These are phyloP conservation scores for Brachypodium distachyon DNA, from an alignment of 202 grass and related monocot species.

Conservation along the genomic window DNA sequence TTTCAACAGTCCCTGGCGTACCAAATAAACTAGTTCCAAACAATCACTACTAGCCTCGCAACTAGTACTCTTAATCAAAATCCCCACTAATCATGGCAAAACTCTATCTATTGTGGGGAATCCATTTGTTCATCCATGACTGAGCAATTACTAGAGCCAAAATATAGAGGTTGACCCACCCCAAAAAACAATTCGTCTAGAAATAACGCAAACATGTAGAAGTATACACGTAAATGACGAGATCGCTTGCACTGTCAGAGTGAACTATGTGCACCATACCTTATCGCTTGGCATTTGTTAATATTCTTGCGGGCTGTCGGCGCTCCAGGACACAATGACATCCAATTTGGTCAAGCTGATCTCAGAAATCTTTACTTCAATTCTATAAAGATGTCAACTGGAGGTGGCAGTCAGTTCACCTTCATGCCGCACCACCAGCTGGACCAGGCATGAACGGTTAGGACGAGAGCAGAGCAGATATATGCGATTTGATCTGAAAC, in stretches of 20 bases:
- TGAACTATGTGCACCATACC: constrained; percentile 17
- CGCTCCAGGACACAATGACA: constrained; percentile 52
- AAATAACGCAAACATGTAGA: neutral
- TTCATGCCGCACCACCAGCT: too few species aligned
- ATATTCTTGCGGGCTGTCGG: constrained; percentile 27
- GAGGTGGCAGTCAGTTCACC: too few species aligned
- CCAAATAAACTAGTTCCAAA: neutral
- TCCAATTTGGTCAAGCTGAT: too few species aligned
- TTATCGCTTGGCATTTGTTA: constrained; percentile 30
- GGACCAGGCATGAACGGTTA: too few species aligned
- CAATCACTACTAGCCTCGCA: neutral
- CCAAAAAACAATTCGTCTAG: too few species aligned
- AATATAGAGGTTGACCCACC: too few species aligned
- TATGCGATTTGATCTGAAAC: too few species aligned
- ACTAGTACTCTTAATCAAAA: neutral
- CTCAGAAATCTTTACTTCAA: too few species aligned
- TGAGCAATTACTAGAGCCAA: neutral
- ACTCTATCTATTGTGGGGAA: neutral
- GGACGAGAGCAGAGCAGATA: too few species aligned
- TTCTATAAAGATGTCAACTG: too few species aligned
- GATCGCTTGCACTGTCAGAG: neutral
- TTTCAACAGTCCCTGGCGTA: neutral
- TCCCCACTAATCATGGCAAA: neutral
- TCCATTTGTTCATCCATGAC: neutral
- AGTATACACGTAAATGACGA: neutral